Evolutionary conservation across 1,139 yeast species (phyloP).

Genomic region (Geotrichum siamense): DNA sequence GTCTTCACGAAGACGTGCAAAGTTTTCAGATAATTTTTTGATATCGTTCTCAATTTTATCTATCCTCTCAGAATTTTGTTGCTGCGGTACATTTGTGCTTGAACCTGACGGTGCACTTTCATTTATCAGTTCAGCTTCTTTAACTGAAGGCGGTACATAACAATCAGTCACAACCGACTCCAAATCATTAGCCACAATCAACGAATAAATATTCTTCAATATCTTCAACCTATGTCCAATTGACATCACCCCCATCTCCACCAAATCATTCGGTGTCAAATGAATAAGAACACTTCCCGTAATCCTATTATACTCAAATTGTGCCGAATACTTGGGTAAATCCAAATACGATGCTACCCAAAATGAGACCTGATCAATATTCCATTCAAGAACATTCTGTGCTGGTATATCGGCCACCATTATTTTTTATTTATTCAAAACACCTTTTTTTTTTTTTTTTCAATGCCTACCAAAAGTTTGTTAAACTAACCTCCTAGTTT

Average conservation of each 20-base stretch:
- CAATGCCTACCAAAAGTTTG: too few relatives aligned
- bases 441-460: too few relatives aligned
- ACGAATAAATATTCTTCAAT: slow-evolving; percentile 33
- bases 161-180: slow-evolving; percentile 26
- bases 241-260: slow-evolving; percentile 36
- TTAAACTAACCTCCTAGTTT: too few relatives aligned
- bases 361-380: slow-evolving; percentile 25
- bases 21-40: slow-evolving; percentile 23
- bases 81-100: background rate
- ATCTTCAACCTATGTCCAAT: slow-evolving; percentile 39
- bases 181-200: slow-evolving; percentile 28
- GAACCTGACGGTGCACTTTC: background rate
- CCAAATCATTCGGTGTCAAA: slow-evolving; percentile 35
- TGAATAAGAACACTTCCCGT: slow-evolving; percentile 37
- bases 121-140: too few relatives aligned
- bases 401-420: slow-evolving; percentile 1
- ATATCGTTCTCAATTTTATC: slow-evolving; percentile 33
- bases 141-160: slow-evolving; percentile 28
- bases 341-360: slow-evolving; percentile 28
- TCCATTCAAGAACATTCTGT: slow-evolving; percentile 27
- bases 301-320: slow-evolving; percentile 33
- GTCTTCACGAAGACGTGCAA: slow-evolving; percentile 35
- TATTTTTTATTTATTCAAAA: too few relatives aligned
- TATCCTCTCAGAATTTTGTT: slow-evolving; percentile 30
- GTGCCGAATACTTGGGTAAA: slow-evolving; percentile 25